Conservation (phyloP, 768 basidiomycete species). For the Tylopilus sp. region DNA sequence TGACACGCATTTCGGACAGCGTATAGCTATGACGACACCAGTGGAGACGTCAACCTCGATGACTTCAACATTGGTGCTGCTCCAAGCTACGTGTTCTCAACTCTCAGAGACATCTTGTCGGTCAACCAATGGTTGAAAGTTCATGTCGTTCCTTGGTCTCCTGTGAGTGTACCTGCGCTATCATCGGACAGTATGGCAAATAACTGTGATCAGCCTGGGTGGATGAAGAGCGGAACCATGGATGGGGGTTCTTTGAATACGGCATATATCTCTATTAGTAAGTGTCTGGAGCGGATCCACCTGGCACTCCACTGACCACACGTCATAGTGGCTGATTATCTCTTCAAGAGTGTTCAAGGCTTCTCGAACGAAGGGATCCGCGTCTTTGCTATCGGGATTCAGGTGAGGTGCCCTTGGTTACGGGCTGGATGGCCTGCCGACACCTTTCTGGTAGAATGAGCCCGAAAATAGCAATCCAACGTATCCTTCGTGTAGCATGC, state of each 20-base stretch:
- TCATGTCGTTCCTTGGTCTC: conserved; percentile 71
- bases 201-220: conserved; percentile 51
- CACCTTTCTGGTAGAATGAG: conserved; percentile 41
- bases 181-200: background rate
- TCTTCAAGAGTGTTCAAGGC: conserved; percentile 69
- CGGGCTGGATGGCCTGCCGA: background rate
- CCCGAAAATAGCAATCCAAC: conserved; percentile 56
- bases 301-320: background rate
- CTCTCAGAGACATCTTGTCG: conserved; percentile 59
- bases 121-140: conserved; percentile 52
- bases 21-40: conserved; percentile 66
- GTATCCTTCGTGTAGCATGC: conserved; percentile 63
- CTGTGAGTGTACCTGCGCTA: conserved; percentile 41
- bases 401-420: conserved; percentile 28
- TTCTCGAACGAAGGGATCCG: conserved; percentile 58
- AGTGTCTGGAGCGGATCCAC: conserved; percentile 18
- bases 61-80: conserved; percentile 54
- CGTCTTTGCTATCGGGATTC: conserved; percentile 60
- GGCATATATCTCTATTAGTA: conserved; percentile 47
- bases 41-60: conserved; percentile 55
- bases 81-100: conserved; percentile 61
- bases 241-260: conserved; percentile 59
- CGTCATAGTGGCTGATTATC: conserved; percentile 61
- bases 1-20: conserved; percentile 31
- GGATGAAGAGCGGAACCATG: conserved; percentile 77